These are phyloP conservation scores for Quillaja saponaria DNA, from an alignment of 306 rosid species.

Conservation along the genomic window DNA sequence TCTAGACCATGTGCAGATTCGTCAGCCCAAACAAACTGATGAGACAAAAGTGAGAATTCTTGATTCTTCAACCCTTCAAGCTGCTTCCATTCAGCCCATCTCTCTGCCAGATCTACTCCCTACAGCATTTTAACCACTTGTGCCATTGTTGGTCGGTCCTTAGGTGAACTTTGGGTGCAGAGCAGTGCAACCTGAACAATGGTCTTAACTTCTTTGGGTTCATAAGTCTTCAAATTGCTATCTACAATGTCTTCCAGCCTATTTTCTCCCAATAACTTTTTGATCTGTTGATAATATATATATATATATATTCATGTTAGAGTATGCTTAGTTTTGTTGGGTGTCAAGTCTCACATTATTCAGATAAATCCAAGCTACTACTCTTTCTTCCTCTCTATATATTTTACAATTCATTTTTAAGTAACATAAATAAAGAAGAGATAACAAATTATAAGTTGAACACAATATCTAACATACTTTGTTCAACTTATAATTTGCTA, in stretches of 20 bases:
- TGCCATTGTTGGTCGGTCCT: conserved; percentile 77
- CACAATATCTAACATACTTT: too few relatives aligned
- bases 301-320: too few relatives aligned
- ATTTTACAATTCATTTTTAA: too few relatives aligned
- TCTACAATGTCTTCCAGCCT: conserved; percentile 79
- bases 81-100: conserved; percentile 85
- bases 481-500: too few relatives aligned
- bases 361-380: too few relatives aligned
- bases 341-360: too few relatives aligned
- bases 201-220: conserved; percentile 61
- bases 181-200: conserved; percentile 77
- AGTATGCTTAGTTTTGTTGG: too few relatives aligned
- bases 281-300: conserved; percentile 46
- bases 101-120: conserved; percentile 67
- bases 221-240: conserved; percentile 56
- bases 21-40: conserved; percentile 71
- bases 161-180: conserved; percentile 70
- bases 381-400: too few relatives aligned
- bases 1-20: conserved; percentile 81
- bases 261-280: conserved; percentile 70
- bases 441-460: too few relatives aligned
- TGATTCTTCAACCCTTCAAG: conserved; percentile 58
- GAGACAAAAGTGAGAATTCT: conserved; percentile 53
- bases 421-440: too few relatives aligned
- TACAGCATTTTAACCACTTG: conserved; percentile 64